phyloP scores from a whole-genome alignment of 345 rosid species.

The Arabis hirsuta region DNA sequence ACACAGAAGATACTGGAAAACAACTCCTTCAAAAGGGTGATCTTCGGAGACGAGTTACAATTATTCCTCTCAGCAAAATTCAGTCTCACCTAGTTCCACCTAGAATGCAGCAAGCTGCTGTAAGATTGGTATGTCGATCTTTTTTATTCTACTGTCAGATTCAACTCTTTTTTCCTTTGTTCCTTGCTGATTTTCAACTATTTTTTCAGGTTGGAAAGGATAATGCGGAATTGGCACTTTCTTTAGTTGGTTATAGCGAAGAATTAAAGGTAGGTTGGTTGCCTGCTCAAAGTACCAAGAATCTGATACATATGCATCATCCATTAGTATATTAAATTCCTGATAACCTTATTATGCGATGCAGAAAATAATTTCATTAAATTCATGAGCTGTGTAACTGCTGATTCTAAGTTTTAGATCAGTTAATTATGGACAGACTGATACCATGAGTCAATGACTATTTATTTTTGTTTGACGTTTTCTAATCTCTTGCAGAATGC shows the following conservation, averaged over 20 bases:
- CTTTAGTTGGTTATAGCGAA: constrained; percentile 79
- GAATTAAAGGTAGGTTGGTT: constrained; percentile 64
- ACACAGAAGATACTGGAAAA: constrained; percentile 89
- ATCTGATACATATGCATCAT: constrained; percentile 21
- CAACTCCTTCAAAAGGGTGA: constrained; percentile 93
- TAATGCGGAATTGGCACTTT: constrained; percentile 89
- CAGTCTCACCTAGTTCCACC: constrained; percentile 62
- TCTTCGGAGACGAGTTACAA: constrained; percentile 89
- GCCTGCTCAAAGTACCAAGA: constrained; percentile 10
- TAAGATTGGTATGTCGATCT: constrained; percentile 67
- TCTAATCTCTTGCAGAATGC: constrained; percentile 66
- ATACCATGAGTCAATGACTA: constrained; percentile 13
- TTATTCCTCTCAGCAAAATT: constrained; percentile 89
- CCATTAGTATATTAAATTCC: constrained; percentile 17
- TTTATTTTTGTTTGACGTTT: constrained; percentile 25
- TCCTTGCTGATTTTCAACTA: constrained; percentile 14
- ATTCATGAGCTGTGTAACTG: constrained; percentile 1
- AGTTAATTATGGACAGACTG: neutral
- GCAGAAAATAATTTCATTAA: constrained; percentile 2
- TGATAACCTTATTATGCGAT: neutral
- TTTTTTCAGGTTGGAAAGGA: constrained; percentile 82
- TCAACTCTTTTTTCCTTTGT: neutral
- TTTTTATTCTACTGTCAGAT: neutral
- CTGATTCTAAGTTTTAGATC: constrained; percentile 7
- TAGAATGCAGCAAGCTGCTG: constrained; percentile 75